A percentile compares a stretch with the other conserved stretches of the same genome.
Conservation (phyloP, 768 basidiomycete species). For the Infundibulicybe gibba region DNA sequence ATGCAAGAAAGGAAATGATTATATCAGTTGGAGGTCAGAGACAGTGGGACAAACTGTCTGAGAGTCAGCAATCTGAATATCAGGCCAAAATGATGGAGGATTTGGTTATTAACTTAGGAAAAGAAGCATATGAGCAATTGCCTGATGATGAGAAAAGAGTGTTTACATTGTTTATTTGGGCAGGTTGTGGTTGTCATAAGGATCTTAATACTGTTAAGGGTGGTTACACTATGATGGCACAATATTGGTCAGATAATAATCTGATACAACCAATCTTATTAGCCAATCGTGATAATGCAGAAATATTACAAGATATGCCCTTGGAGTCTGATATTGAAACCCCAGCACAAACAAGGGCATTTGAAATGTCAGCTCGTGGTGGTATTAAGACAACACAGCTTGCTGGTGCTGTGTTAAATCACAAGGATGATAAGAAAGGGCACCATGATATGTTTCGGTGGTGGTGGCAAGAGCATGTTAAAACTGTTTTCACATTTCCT, state of each 20-base stretch:
- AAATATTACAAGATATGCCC: conserved; percentile 2
- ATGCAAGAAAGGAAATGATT: neutral
- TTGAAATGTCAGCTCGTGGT: conserved; percentile 5
- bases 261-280: conserved; percentile 17
- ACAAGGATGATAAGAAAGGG: conserved; percentile 33
- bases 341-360: conserved; percentile 4
- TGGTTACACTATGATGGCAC: conserved; percentile 10
- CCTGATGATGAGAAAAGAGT: neutral
- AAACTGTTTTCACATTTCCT: conserved; percentile 15
- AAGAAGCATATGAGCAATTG: neutral
- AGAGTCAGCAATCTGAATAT: neutral
- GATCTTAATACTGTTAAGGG: neutral
- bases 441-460: conserved; percentile 18
- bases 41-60: neutral
- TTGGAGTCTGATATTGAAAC: conserved; percentile 2
- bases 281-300: conserved; percentile 23
- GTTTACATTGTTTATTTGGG: neutral
- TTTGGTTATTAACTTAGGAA: neutral
- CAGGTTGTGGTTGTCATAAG: neutral
- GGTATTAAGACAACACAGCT: conserved; percentile 9
- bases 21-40: neutral
- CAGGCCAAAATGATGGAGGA: neutral
- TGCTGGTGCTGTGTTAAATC: conserved; percentile 21
- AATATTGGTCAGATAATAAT: conserved; percentile 13
- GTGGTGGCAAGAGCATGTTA: conserved; percentile 1